Evolutionary conservation across 805 yeast genomes (phyloP).

Genomic region (Trichomonascus vanleenenianus): DNA sequence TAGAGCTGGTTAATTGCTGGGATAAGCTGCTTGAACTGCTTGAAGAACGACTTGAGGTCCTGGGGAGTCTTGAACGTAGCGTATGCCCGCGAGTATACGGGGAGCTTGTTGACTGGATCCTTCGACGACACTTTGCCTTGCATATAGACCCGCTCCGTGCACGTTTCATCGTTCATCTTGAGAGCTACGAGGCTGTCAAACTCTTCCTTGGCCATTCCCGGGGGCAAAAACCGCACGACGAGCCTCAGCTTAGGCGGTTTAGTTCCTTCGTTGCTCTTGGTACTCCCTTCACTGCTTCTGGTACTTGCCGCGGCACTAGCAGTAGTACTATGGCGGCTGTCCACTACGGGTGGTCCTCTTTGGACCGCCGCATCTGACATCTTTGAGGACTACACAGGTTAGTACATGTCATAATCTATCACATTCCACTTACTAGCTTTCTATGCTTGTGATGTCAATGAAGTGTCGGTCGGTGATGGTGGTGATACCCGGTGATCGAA

Average conservation of each 20-base stretch:
- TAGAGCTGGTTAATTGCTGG: neutral
- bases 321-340: no score
- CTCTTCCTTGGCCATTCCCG: conserved; percentile 30
- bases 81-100: conserved; percentile 39
- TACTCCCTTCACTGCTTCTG: no score
- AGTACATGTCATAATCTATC: no score
- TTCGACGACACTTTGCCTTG: conserved; percentile 28
- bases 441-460: no score
- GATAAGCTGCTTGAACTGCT: conserved; percentile 25
- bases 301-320: no score
- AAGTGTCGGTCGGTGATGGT: no score
- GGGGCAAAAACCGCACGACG: conserved; percentile 39
- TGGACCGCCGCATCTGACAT: no score
- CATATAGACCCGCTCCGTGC: conserved; percentile 17
- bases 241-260: conserved; percentile 23
- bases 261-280: no score
- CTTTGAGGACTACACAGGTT: no score
- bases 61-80: conserved; percentile 30
- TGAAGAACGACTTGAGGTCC: conserved; percentile 27
- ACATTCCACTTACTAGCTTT: no score
- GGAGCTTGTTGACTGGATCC: conserved; percentile 24
- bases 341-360: no score
- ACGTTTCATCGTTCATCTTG: conserved; percentile 16
- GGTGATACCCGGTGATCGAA: neutral
- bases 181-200: conserved; percentile 27